Conservation (phyloP, 805 yeast genomes). For the Nakazawaea peltata region DNA sequence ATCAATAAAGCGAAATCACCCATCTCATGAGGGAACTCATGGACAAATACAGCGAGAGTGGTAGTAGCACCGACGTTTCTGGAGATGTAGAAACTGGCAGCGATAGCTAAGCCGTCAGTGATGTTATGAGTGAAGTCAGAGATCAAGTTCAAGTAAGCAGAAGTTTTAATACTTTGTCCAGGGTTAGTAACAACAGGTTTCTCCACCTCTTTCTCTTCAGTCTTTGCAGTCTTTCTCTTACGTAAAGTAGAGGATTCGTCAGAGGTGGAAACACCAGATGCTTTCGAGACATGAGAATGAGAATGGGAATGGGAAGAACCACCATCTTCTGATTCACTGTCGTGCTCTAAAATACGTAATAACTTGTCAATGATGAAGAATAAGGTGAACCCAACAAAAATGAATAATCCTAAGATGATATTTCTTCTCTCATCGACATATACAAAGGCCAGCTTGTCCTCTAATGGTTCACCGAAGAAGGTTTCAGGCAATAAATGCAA, state of each 20-base stretch:
- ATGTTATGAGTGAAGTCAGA: conserved; percentile 70
- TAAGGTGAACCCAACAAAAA: conserved; percentile 51
- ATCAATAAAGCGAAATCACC: conserved; percentile 72
- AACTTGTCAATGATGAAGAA: conserved; percentile 59
- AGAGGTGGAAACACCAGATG: conserved; percentile 12
- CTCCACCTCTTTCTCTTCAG: conserved; percentile 10
- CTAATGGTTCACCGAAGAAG: conserved; percentile 43
- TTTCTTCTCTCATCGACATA: conserved; percentile 44
- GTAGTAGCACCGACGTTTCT: conserved; percentile 59
- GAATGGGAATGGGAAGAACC: conserved; percentile 30
- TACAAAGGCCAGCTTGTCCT: conserved; percentile 32
- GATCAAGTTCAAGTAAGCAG: conserved; percentile 58
- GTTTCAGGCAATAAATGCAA: conserved; percentile 66
- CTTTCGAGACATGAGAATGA: conserved; percentile 27
- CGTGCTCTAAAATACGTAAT: conserved; percentile 40
- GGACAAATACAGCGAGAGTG: conserved; percentile 62
- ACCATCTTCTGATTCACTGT: conserved; percentile 18
- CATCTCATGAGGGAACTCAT: conserved; percentile 76
- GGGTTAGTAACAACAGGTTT: conserved; percentile 25
- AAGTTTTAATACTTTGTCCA: conserved; percentile 30
- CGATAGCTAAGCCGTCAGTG: conserved; percentile 71
- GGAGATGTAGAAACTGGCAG: conserved; percentile 60
- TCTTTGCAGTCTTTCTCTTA: conserved; percentile 13
- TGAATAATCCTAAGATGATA: conserved; percentile 40
- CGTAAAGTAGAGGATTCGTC: conserved; percentile 11